phyloP scores from a whole-genome alignment of 148 eudicot genomes.

The Arctostaphylos glauca region DNA sequence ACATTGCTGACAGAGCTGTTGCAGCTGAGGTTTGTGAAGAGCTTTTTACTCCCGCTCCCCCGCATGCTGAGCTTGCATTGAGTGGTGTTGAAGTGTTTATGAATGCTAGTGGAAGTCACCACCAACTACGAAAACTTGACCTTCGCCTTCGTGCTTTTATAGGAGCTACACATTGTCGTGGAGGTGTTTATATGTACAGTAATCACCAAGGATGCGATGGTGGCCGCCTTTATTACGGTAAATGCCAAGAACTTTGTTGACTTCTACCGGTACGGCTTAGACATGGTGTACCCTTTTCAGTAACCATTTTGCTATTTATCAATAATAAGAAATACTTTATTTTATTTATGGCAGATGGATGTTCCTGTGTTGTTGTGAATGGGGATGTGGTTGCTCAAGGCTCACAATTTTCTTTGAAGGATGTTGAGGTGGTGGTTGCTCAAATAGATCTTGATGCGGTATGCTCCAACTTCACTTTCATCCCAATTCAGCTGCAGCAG shows the following conservation, averaged over 20 bases:
- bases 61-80: slow-evolving; percentile 8
- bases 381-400: slow-evolving; percentile 99
- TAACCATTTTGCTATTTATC: not conserved
- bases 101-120: slow-evolving; percentile 99
- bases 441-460: slow-evolving; percentile 94
- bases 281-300: not conserved
- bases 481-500: not conserved
- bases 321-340: not conserved
- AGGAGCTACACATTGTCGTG: slow-evolving; percentile 87
- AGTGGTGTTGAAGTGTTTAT: slow-evolving; percentile 22
- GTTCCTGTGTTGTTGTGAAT: slow-evolving; percentile 83
- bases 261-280: not conserved
- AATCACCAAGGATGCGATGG: slow-evolving; percentile 99
- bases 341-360: slow-evolving; percentile 68
- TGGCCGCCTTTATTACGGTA: slow-evolving; percentile 91
- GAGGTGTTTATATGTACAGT: slow-evolving; percentile 33
- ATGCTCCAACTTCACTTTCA: slow-evolving; percentile 24
- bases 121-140: slow-evolving; percentile 93
- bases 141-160: slow-evolving; percentile 81
- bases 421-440: slow-evolving; percentile 91
- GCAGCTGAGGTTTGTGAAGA: slow-evolving; percentile 6
- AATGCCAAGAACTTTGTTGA: slow-evolving; percentile 7
- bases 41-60: not conserved
- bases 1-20: slow-evolving; percentile 4
- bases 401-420: slow-evolving; percentile 90